Percentiles rank a stretch among this genome's conserved stretches.
Evolutionary conservation across 1,284 basidiomycete genomes (phyloP).

Genomic region (Violaceomyces palustris): DNA sequence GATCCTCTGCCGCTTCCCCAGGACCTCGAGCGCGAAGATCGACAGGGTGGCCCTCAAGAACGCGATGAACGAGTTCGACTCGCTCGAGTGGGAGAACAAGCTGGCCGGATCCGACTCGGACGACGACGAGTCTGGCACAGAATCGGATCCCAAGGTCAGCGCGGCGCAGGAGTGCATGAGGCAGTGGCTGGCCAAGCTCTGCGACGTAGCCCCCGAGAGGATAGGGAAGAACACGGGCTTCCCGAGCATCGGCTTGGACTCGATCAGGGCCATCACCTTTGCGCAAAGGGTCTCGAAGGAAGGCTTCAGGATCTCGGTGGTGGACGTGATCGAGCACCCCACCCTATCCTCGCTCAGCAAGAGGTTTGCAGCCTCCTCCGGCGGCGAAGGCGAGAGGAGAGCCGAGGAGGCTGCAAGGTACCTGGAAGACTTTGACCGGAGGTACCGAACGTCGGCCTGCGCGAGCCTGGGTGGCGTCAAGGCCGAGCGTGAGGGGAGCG

Average conservation of each 20-base stretch:
- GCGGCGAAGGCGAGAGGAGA: no score
- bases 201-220: conserved; percentile 23
- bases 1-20: conserved; percentile 50
- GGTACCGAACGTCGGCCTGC: conserved; percentile 9
- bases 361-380: no score
- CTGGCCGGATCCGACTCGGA: conserved; percentile 21
- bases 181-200: conserved; percentile 33
- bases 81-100: conserved; percentile 43
- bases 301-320: conserved; percentile 42
- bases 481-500: background rate
- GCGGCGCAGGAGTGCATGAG: conserved; percentile 22
- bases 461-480: conserved; percentile 2
- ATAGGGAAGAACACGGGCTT: conserved; percentile 42
- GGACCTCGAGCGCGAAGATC: conserved; percentile 54
- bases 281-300: conserved; percentile 27
- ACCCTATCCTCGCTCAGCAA: conserved; percentile 31
- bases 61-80: conserved; percentile 38
- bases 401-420: no score
- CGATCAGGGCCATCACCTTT: conserved; percentile 50
- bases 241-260: conserved; percentile 47
- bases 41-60: conserved; percentile 51
- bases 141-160: conserved; percentile 7
- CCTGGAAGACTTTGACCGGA: no score
- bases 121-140: no score
- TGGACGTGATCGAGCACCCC: conserved; percentile 45